Evolutionary conservation across 192 early-diverging fungal genomes (phyloP).

Genomic region (Backusella luteola): DNA sequence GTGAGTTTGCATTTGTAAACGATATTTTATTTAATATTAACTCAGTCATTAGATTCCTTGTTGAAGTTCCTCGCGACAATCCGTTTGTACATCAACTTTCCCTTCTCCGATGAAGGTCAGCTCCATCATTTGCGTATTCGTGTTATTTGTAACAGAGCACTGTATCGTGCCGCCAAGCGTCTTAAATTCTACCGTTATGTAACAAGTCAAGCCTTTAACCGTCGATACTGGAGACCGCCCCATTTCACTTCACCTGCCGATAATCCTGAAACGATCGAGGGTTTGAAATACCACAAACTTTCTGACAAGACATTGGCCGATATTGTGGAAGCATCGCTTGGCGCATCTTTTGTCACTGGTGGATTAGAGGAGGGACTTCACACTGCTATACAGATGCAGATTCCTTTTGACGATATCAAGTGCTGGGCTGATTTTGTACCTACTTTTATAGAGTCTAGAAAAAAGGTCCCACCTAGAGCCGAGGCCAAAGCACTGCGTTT

Average conservation of each 20-base stretch:
- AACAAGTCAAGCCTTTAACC: constrained; percentile 60
- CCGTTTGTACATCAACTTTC: constrained; percentile 74
- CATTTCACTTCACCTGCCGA: constrained; percentile 35
- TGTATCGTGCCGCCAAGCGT: constrained; percentile 57
- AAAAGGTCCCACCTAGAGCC: constrained; percentile 26
- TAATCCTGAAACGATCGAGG: constrained; percentile 15
- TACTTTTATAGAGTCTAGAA: constrained; percentile 21
- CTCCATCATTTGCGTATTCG: constrained; percentile 67
- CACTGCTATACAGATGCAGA: constrained; percentile 52
- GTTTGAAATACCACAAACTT: constrained; percentile 44
- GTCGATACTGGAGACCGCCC: constrained; percentile 53
- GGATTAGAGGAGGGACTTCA: constrained; percentile 51
- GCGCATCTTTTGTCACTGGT: constrained; percentile 66
- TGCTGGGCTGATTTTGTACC: constrained; percentile 50
- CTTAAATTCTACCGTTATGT: constrained; percentile 61
- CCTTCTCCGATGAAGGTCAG: constrained; percentile 75
- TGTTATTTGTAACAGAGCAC: constrained; percentile 74
- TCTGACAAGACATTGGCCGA: constrained; percentile 87
- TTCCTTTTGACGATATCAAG: constrained; percentile 55
- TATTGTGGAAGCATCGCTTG: constrained; percentile 80
- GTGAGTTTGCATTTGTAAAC: neutral
- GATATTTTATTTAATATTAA: no score
- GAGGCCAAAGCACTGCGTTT: constrained; percentile 8
- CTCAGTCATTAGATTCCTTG: constrained; percentile 55
- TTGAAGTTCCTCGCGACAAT: constrained; percentile 76